These are phyloP conservation scores for Candida coleopterorum DNA, from an alignment of 805 yeast species.

Conservation along the genomic window DNA sequence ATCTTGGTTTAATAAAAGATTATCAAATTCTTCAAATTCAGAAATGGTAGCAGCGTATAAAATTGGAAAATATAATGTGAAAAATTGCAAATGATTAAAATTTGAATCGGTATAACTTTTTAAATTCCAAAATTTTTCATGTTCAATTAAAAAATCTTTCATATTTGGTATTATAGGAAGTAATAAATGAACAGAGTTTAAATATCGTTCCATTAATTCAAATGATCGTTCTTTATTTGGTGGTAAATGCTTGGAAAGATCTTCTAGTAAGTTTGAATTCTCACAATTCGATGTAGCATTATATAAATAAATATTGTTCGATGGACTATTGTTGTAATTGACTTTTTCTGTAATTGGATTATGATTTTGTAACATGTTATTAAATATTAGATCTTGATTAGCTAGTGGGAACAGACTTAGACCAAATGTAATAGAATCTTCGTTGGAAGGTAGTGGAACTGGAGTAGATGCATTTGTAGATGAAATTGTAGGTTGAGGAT, in stretches of 20 bases:
- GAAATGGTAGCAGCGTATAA: constrained; percentile 56
- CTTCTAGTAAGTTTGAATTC: constrained; percentile 29
- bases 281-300: constrained; percentile 38
- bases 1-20: constrained; percentile 41
- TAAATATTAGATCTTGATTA: constrained; percentile 12
- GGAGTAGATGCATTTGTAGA: not conserved
- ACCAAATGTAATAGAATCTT: constrained; percentile 29
- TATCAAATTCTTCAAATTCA: constrained; percentile 54
- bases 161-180: constrained; percentile 48
- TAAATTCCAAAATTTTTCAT: constrained; percentile 45
- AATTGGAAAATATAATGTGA: constrained; percentile 47
- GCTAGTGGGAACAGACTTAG: constrained; percentile 31
- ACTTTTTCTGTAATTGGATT: constrained; percentile 11
- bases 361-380: constrained; percentile 2
- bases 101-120: constrained; percentile 18
- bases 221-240: constrained; percentile 44
- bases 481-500: not conserved
- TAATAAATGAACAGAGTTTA: constrained; percentile 52
- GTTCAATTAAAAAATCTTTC: constrained; percentile 38
- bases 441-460: constrained; percentile 10
- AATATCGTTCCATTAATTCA: constrained; percentile 44
- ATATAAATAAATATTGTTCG: constrained; percentile 27
- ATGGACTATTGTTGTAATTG: constrained; percentile 18
- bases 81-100: constrained; percentile 41
- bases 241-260: constrained; percentile 43